phyloP scores from a whole-genome alignment of 2,329 filamentous ascomycete species.

The Neobulgaria alba region DNA sequence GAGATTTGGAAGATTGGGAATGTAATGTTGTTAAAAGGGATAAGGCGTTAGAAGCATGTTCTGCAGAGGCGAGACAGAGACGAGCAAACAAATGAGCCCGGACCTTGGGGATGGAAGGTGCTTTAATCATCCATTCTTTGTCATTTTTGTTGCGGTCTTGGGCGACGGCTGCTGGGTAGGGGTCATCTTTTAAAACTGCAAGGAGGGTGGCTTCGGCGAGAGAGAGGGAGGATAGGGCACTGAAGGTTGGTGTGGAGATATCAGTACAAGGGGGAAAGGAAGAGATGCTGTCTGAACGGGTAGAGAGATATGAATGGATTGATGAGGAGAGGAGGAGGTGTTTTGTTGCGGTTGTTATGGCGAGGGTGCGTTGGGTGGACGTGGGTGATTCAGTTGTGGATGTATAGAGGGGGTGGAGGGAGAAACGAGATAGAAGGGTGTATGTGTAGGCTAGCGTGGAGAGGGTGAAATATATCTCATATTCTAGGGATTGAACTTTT shows the following conservation, averaged over 20 bases:
- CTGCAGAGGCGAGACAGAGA: conserved; percentile 77
- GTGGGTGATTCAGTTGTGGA: conserved; percentile 52
- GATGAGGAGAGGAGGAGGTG: conserved; percentile 70
- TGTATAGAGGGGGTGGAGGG: conserved; percentile 65
- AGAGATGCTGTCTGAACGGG: conserved; percentile 40
- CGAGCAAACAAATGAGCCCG: conserved; percentile 81
- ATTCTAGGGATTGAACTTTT: conserved; percentile 65
- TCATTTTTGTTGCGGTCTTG: conserved; percentile 76
- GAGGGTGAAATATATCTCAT: conserved; percentile 74
- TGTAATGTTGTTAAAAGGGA: conserved; percentile 37
- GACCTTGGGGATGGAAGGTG: conserved; percentile 80
- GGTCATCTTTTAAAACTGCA: conserved; percentile 88
- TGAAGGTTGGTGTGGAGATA: conserved; percentile 42
- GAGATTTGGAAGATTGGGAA: conserved; percentile 26
- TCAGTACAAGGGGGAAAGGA: conserved; percentile 39
- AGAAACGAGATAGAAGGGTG: conserved; percentile 61
- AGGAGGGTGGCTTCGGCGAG: conserved; percentile 84
- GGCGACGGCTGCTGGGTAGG: conserved; percentile 74
- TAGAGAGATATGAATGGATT: conserved; percentile 64
- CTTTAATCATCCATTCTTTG: conserved; percentile 94
- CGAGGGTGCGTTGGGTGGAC: conserved; percentile 56
- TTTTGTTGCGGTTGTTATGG: conserved; percentile 67
- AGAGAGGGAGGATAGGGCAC: conserved; percentile 56
- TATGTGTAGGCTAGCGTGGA: conserved; percentile 70
- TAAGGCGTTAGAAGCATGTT: conserved; percentile 71